phyloP scores from a whole-genome alignment of 2,329 filamentous ascomycete genomes.

The Graphium sp. region DNA sequence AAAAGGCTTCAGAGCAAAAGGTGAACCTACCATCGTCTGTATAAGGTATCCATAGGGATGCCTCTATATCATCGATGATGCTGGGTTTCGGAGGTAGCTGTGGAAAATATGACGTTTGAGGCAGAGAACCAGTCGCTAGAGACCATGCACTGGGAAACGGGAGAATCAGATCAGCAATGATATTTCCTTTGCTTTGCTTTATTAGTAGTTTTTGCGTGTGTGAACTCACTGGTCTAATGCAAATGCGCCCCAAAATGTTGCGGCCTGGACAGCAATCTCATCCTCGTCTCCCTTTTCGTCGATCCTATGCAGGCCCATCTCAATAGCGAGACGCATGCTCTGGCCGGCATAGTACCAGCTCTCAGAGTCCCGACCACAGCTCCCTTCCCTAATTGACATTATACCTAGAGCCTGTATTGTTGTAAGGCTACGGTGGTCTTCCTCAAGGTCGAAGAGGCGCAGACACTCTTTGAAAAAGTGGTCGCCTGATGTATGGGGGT shows the following conservation, averaged over 20 bases:
- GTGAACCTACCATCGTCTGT: conserved; percentile 35
- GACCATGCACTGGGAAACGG: conserved; percentile 41
- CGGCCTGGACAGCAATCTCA: conserved; percentile 38
- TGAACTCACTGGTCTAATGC: conserved; percentile 44
- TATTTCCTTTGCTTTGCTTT: not conserved
- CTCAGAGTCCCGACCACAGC: conserved; percentile 53
- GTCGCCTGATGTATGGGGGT: conserved; percentile 51
- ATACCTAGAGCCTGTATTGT: conserved; percentile 61
- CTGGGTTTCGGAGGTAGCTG: conserved; percentile 40
- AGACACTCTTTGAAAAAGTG: conserved; percentile 58
- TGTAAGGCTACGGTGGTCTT: conserved; percentile 44
- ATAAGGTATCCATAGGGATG: conserved; percentile 41
- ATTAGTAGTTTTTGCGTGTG: not conserved
- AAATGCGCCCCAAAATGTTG: conserved; percentile 46
- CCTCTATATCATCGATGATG: conserved; percentile 43
- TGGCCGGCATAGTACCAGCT: conserved; percentile 59
- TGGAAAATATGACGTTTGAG: conserved; percentile 39
- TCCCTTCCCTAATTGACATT: conserved; percentile 61
- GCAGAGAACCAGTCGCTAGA: conserved; percentile 43
- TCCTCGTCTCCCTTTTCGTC: conserved; percentile 31
- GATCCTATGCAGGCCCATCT: conserved; percentile 50
- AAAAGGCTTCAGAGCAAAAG: no score
- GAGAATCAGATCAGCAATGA: not conserved
- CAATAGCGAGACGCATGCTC: conserved; percentile 54
- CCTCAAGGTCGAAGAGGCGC: conserved; percentile 39